phyloP scores from a whole-genome alignment of 2,329 filamentous ascomycete genomes.

The Fusarium piperis region DNA sequence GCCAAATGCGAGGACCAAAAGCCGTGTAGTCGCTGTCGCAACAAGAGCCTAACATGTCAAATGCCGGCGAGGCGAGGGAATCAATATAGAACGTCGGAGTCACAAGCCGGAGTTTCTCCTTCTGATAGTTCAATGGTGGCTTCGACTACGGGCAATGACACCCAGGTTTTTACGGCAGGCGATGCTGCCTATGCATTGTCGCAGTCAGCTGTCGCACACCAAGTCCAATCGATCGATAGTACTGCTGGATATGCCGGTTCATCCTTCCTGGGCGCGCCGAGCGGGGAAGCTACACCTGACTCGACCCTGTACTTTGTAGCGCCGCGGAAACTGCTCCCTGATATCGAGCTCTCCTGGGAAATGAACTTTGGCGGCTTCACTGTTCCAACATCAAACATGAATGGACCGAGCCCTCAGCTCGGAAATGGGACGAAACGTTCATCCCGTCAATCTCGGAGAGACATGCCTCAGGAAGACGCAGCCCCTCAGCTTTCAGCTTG shows the following conservation, averaged over 20 bases:
- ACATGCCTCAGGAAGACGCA: slow-evolving; percentile 14
- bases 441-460: slow-evolving; percentile 23
- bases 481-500: slow-evolving; percentile 24
- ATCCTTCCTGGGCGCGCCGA: slow-evolving; percentile 24
- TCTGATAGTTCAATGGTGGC: slow-evolving; percentile 36
- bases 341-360: slow-evolving; percentile 37
- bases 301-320: slow-evolving; percentile 27
- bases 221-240: slow-evolving; percentile 24
- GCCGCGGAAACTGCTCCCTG: slow-evolving; percentile 25
- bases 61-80: slow-evolving; percentile 39
- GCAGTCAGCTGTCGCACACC: slow-evolving; percentile 16
- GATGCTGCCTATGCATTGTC: slow-evolving; percentile 27
- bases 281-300: slow-evolving; percentile 21
- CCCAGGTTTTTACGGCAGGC: slow-evolving; percentile 23
- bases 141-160: slow-evolving; percentile 30
- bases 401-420: slow-evolving; percentile 17
- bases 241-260: slow-evolving; percentile 25
- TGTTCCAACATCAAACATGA: slow-evolving; percentile 18
- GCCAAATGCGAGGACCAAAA: slow-evolving; percentile 43
- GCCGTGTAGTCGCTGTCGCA: slow-evolving; percentile 41
- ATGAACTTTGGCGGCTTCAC: slow-evolving; percentile 26
- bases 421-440: slow-evolving; percentile 27
- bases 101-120: slow-evolving; percentile 36
- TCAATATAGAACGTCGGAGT: slow-evolving; percentile 40
- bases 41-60: slow-evolving; percentile 38